Evolutionary conservation across 305 asterid genomes (phyloP).

Genomic region (Rubia tinctorum): DNA sequence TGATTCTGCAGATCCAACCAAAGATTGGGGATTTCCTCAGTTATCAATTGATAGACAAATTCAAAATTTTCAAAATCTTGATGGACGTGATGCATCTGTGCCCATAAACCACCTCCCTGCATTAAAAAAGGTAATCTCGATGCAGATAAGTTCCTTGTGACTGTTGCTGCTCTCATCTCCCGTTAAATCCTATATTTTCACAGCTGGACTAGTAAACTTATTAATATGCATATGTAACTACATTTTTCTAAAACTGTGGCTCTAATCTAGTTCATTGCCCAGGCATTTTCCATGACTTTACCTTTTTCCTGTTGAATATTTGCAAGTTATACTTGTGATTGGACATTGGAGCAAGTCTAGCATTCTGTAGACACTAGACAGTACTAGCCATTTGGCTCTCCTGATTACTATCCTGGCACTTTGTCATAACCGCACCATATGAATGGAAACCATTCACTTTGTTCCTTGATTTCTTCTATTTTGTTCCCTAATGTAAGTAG

Average conservation of each 20-base stretch:
- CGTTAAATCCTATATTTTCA: neutral
- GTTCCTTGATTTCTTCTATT: neutral
- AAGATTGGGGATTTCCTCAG: constrained; percentile 77
- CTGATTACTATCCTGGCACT: neutral
- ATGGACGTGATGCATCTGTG: constrained; percentile 24
- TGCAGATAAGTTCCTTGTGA: neutral
- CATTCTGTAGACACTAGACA: neutral
- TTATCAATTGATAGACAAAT: constrained; percentile 36
- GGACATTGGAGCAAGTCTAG: neutral
- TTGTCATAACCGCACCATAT: neutral
- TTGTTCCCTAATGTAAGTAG: neutral
- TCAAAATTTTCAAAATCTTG: constrained; percentile 28
- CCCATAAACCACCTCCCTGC: constrained; percentile 10
- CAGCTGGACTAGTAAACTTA: neutral
- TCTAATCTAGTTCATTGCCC: neutral
- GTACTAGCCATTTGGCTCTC: neutral
- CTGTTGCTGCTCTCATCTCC: neutral
- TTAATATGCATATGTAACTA: neutral
- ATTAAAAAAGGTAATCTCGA: constrained; percentile 11
- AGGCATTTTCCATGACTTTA: neutral
- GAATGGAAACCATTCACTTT: neutral
- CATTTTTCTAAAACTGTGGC: neutral
- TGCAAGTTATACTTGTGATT: neutral
- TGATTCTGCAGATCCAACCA: constrained; percentile 83
- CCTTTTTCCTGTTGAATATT: neutral